Conservation (phyloP, 2,329 filamentous ascomycete species). For the Stemphylium lycopersici region DNA sequence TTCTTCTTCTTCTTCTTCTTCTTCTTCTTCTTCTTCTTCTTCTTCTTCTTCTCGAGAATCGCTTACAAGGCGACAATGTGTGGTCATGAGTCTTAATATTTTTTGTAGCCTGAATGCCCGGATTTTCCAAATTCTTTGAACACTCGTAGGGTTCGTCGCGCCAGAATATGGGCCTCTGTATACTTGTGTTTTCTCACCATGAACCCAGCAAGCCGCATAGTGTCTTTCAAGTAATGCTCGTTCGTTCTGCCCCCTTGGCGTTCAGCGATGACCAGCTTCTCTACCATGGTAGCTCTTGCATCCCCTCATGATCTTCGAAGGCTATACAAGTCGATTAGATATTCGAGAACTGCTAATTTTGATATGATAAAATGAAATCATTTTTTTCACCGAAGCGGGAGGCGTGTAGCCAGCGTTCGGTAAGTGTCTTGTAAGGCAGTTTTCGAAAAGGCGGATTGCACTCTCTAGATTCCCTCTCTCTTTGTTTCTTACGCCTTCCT, state of each 20-base stretch:
- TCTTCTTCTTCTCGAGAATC: slow-evolving; percentile 30
- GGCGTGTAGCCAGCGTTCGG: slow-evolving; percentile 15
- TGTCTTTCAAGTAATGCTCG: slow-evolving; percentile 21
- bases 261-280: slow-evolving; percentile 27
- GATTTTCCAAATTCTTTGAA: slow-evolving; percentile 24
- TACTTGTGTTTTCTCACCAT: slow-evolving; percentile 26
- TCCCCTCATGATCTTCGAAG: slow-evolving; percentile 15
- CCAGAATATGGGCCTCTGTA: slow-evolving; percentile 27
- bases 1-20: too few relatives aligned
- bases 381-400: slow-evolving; percentile 13
- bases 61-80: slow-evolving; percentile 20
- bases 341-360: slow-evolving; percentile 18
- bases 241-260: slow-evolving; percentile 24
- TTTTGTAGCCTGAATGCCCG: slow-evolving; percentile 20
- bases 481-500: slow-evolving; percentile 21
- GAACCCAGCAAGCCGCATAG: slow-evolving; percentile 20
- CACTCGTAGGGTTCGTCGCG: slow-evolving; percentile 22
- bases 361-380: slow-evolving; percentile 11
- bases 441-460: slow-evolving; percentile 22
- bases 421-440: slow-evolving; percentile 21
- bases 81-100: slow-evolving; percentile 19
- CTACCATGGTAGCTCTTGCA: slow-evolving; percentile 23
- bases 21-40: too few relatives aligned
- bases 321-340: slow-evolving; percentile 21
- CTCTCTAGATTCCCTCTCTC: slow-evolving; percentile 18